These are phyloP conservation scores for Saccharomycopsis sp. DNA, from an alignment of 805 yeast species.

Conservation along the genomic window DNA sequence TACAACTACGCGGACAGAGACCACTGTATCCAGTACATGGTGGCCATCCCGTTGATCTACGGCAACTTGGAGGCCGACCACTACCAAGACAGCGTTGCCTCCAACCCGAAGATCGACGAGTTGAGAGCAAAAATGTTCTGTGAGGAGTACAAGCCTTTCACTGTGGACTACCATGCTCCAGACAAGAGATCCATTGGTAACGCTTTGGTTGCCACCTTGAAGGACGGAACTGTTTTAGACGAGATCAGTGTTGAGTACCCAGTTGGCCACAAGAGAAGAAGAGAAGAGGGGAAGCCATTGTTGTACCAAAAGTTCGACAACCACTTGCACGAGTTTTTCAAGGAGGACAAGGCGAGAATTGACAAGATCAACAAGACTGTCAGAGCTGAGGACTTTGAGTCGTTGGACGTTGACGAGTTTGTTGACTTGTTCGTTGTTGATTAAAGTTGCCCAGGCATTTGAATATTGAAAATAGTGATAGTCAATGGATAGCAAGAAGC, in stretches of 20 bases:
- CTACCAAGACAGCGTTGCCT: constrained; percentile 44
- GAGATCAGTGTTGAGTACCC: constrained; percentile 51
- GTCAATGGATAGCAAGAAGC: too few relatives aligned
- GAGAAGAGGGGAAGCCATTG: constrained; percentile 55
- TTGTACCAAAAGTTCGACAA: constrained; percentile 43
- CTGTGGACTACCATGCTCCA: constrained; percentile 49
- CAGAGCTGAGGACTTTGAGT: constrained; percentile 9
- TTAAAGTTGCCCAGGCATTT: too few relatives aligned
- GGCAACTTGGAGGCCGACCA: constrained; percentile 55
- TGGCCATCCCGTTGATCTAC: constrained; percentile 47
- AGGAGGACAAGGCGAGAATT: constrained; percentile 23
- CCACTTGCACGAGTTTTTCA: constrained; percentile 42
- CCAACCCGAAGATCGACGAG: constrained; percentile 45
- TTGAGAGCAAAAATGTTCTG: constrained; percentile 50
- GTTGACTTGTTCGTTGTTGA: constrained; percentile 15
- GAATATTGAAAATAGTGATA: too few relatives aligned
- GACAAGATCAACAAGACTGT: constrained; percentile 10
- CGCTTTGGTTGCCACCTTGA: constrained; percentile 42
- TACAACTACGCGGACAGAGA: constrained; percentile 61
- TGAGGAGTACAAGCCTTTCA: constrained; percentile 42
- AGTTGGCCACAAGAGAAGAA: constrained; percentile 51
- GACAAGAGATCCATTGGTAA: constrained; percentile 52
- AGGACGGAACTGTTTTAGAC: constrained; percentile 47
- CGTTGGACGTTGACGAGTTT: constrained; percentile 17
- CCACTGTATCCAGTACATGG: constrained; percentile 60